phyloP scores from a whole-genome alignment of 345 rosid species.

The Sonneratia caseolaris region DNA sequence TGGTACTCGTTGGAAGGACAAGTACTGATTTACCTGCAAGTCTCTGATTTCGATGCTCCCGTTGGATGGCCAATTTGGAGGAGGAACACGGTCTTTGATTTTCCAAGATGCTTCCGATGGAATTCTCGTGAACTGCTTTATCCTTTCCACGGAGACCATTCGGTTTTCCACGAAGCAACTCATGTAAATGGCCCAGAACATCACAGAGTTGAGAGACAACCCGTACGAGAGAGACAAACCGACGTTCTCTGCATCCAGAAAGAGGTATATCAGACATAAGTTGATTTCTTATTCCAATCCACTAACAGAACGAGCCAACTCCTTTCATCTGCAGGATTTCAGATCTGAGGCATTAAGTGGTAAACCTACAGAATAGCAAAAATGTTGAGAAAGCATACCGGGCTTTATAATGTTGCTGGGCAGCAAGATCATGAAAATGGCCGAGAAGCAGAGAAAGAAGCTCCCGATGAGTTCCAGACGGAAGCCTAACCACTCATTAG shows the following conservation, averaged over 20 bases:
- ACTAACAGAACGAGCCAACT: neutral
- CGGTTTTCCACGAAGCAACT: constrained; percentile 56
- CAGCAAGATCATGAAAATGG: constrained; percentile 65
- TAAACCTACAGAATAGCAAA: no score
- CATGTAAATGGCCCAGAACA: constrained; percentile 51
- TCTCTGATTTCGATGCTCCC: constrained; percentile 70
- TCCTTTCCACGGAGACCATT: constrained; percentile 92
- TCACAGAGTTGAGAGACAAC: constrained; percentile 65
- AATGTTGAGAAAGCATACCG: constrained; percentile 28
- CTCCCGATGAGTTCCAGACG: constrained; percentile 76
- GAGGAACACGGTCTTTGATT: constrained; percentile 44
- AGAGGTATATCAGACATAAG: constrained; percentile 5
- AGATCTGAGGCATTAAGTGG: no score
- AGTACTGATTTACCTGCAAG: constrained; percentile 48
- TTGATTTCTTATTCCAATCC: neutral
- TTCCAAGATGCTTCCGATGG: constrained; percentile 75
- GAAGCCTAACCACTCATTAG: constrained; percentile 92
- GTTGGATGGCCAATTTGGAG: constrained; percentile 63
- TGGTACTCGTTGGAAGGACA: neutral
- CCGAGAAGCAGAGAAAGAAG: constrained; percentile 58
- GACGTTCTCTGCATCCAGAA: constrained; percentile 50
- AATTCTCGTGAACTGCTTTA: constrained; percentile 78
- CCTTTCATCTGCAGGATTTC: no score
- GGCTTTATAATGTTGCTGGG: constrained; percentile 77
- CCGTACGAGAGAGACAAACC: constrained; percentile 92